Percentiles rank a stretch among this genome's conserved stretches.
phyloP scores from a whole-genome alignment of 257 asterid species.

The Ilex aquifolium region DNA sequence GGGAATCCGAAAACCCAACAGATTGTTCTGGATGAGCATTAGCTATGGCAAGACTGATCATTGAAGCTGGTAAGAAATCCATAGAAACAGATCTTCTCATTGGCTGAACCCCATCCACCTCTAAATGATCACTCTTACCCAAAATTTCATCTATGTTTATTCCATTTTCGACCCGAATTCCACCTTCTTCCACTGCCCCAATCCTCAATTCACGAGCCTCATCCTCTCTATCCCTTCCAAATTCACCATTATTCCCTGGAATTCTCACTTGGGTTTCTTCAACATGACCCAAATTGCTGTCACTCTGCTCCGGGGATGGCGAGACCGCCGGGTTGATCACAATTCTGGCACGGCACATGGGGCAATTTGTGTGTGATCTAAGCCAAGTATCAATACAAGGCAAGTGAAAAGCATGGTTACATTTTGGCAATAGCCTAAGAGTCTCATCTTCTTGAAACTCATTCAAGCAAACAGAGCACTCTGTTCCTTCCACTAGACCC shows the following conservation, averaged over 20 bases:
- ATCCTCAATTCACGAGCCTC: slow-evolving; percentile 14
- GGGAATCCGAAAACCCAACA: slow-evolving; percentile 16
- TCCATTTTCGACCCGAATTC: slow-evolving; percentile 4
- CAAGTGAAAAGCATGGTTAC: slow-evolving; percentile 78
- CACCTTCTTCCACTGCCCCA: slow-evolving; percentile 19
- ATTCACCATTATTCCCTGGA: slow-evolving; percentile 18
- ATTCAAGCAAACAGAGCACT: slow-evolving; percentile 72
- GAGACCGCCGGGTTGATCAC: slow-evolving; percentile 6
- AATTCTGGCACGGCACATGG: slow-evolving; percentile 67
- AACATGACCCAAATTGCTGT: slow-evolving; percentile 14
- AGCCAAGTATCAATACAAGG: slow-evolving; percentile 89
- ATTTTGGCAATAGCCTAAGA: slow-evolving; percentile 59
- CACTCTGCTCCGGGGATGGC: slow-evolving; percentile 10
- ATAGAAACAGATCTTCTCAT: slow-evolving; percentile 52
- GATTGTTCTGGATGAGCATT: slow-evolving; percentile 20
- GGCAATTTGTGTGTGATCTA: slow-evolving; percentile 69
- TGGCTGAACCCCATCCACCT: slow-evolving; percentile 26
- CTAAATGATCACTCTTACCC: slow-evolving; percentile 3
- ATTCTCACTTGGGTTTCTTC: slow-evolving; percentile 19
- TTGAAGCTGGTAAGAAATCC: slow-evolving; percentile 38
- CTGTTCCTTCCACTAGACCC: slow-evolving; percentile 60
- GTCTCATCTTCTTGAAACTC: slow-evolving; percentile 68
- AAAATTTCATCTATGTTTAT: slow-evolving; percentile 8
- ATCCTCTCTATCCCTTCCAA: slow-evolving; percentile 10
- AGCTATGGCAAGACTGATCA: slow-evolving; percentile 22